Evolutionary conservation across 495 filamentous ascomycete genomes (phyloP).

Genomic region (Lasiosphaeria hispida): DNA sequence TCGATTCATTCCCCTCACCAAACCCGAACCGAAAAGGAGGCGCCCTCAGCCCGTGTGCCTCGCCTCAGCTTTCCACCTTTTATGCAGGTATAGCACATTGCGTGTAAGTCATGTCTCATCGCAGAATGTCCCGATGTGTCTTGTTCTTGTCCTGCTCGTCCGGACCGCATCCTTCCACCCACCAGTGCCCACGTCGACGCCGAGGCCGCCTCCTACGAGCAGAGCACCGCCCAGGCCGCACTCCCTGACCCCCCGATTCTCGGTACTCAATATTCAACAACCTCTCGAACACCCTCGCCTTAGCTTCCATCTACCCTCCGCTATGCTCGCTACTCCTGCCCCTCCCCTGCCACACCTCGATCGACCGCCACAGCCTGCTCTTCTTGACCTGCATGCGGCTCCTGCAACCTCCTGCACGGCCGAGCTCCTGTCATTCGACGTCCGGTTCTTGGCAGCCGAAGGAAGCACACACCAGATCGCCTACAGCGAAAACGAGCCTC

Average conservation of each 20-base stretch:
- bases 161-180: neutral
- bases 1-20: too few species aligned
- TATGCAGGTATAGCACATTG: constrained; percentile 23
- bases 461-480: neutral
- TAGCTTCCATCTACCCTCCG: neutral
- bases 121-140: constrained; percentile 7
- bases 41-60: constrained; percentile 5
- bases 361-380: constrained; percentile 8
- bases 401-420: constrained; percentile 32
- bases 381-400: constrained; percentile 32
- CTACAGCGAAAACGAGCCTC: neutral
- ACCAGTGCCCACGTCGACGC: neutral
- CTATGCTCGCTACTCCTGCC: constrained; percentile 4
- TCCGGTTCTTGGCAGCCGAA: constrained; percentile 18
- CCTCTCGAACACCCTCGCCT: neutral
- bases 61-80: neutral
- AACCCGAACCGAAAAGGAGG: too few species aligned
- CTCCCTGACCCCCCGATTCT: neutral
- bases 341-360: constrained; percentile 6
- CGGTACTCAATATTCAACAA: too few species aligned
- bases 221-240: neutral
- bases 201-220: neutral
- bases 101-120: constrained; percentile 25
- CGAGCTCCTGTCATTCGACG: constrained; percentile 16
- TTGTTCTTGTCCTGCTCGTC: constrained; percentile 3